Percentiles rank a stretch among this genome's conserved stretches.
phyloP scores from a whole-genome alignment of 1,284 basidiomycete species.

The Rhodotorula sp. region DNA sequence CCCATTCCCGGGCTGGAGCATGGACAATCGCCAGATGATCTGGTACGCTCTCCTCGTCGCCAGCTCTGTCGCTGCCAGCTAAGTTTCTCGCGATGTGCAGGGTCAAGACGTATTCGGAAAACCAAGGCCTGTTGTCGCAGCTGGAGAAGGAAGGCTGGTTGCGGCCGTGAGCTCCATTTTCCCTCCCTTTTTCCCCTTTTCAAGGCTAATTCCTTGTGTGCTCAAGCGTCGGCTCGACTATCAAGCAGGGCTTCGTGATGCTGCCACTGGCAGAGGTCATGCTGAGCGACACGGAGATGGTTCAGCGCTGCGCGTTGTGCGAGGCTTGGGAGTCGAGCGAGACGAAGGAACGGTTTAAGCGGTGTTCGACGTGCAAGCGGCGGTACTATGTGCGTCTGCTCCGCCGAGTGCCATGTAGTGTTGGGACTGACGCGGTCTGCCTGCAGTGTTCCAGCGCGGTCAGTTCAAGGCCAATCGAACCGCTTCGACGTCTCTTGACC shows the following conservation, averaged over 20 bases:
- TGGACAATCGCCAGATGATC: constrained; percentile 25
- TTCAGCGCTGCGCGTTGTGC: constrained; percentile 26
- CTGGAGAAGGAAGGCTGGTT: constrained; percentile 26
- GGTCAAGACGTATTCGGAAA: constrained; percentile 38
- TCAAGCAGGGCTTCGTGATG: constrained; percentile 28
- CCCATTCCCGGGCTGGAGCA: constrained; percentile 29
- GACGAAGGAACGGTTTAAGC: constrained; percentile 18
- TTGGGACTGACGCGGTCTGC: too few species aligned
- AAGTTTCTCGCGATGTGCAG: background rate
- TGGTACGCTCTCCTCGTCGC: background rate
- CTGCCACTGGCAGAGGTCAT: constrained; percentile 29
- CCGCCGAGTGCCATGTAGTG: too few species aligned
- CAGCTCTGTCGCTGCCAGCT: background rate
- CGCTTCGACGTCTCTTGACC: too few species aligned
- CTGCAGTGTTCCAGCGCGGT: constrained; percentile 31
- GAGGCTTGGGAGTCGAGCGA: constrained; percentile 13
- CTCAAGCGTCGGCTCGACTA: constrained; percentile 22
- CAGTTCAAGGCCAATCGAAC: background rate
- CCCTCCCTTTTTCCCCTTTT: background rate
- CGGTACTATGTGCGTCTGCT: constrained; percentile 38
- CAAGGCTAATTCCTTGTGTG: too few species aligned
- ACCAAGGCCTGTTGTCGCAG: constrained; percentile 22
- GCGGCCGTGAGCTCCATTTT: constrained; percentile 4
- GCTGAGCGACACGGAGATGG: constrained; percentile 23
- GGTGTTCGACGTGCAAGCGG: constrained; percentile 34